phyloP scores from a whole-genome alignment of 441 rosid genomes.

The Jatropha podagrica region DNA sequence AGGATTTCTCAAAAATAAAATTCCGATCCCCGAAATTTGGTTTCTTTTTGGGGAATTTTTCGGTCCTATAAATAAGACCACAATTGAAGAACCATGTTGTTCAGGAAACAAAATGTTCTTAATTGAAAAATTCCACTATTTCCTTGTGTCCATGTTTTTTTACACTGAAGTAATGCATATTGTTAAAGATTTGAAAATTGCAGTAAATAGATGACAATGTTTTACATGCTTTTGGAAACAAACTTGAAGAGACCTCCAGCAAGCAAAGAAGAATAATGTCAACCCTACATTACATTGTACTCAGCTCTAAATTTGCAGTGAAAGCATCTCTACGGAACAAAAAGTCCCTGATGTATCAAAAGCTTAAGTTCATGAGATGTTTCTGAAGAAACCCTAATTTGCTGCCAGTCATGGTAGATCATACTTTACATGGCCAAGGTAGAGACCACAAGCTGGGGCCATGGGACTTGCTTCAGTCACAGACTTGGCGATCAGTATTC shows the following conservation, averaged over 20 bases:
- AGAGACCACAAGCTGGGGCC: conserved; percentile 92
- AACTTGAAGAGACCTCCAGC: neutral
- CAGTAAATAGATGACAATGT: neutral
- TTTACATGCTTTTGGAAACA: neutral
- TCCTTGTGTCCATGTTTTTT: neutral
- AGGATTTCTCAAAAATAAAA: too few species aligned
- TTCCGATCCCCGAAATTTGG: too few species aligned
- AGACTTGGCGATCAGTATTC: conserved; percentile 69
- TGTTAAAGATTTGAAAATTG: too few species aligned
- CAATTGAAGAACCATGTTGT: neutral
- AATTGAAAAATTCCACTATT: neutral
- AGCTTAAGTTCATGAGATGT: conserved; percentile 6
- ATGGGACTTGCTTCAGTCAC: conserved; percentile 75
- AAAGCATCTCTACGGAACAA: neutral
- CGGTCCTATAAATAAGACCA: neutral
- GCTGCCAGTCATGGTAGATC: conserved; percentile 43
- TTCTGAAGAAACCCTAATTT: neutral
- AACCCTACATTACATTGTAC: neutral
- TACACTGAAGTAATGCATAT: neutral
- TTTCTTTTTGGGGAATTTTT: neutral
- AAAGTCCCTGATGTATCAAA: neutral
- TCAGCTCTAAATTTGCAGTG: neutral
- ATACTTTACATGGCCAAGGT: conserved; percentile 80
- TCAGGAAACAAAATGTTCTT: neutral
- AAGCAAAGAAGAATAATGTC: neutral